Base-by-base conservation (phyloP, 2,329 filamentous ascomycete species). In the Tolypocladium inflatum region DNA sequence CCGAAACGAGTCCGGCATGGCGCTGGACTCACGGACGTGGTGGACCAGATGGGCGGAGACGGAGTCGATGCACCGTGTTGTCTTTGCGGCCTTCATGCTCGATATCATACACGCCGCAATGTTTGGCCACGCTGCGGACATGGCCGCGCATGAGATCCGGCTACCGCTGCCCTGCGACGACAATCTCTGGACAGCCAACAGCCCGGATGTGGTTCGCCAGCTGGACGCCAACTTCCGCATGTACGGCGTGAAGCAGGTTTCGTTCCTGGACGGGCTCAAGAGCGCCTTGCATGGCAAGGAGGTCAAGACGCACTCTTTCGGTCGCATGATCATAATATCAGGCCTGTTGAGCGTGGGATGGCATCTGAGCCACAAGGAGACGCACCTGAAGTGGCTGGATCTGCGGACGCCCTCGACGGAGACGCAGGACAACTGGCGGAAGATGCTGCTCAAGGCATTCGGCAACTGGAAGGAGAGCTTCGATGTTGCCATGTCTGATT, bases 41-140 rank as follows among this genome's bases (percentile, higher is more conserved):
- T 97, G 91, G 91, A 84, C 86, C 61, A 83, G 89, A 59, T 96
- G 91, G 91, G 91, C 94, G 56, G 89, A 89, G 35, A 90, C 89
- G 0, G 91, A 97, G 70, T 89, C 91, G 0, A 96, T 92, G 63
- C 84, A 91, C 60, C 81, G 91, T 56, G 90, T 90, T 2, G 91
- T 92, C 0, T 97, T 94, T 73, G 90, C 86, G 0, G 91, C 91
- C 0, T 96, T 96, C 69, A 88, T 96, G 66, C 84, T 96, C 67
- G 91, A 97, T 67, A 89, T 90, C 8, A 87, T 90, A 1, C 91
- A 97, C 69, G 91, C 91, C 1, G 91, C 89, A 26, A 94, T 96
- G 85, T 96, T 96, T 67, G 91, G 91, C 0, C 91, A 96, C 69
- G 86, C 87, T 0, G 90, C 90, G 0, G 90, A 92, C 60, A 95